Conservation (phyloP, 441 rosid species). For the Eutrema salsugineum region DNA sequence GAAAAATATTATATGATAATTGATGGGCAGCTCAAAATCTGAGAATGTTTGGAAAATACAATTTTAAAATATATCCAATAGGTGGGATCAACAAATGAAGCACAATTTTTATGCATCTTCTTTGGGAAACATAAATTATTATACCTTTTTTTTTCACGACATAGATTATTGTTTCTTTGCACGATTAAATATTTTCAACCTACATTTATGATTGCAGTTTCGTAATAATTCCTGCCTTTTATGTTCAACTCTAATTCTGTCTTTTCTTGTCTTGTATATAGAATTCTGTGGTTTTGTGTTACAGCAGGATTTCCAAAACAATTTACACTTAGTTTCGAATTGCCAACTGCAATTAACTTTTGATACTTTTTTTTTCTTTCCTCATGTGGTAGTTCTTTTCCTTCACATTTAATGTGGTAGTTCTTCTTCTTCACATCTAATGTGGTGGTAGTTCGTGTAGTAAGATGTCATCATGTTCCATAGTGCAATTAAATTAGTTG, state of each 20-base stretch:
- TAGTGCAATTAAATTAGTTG: neutral
- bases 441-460: conserved; percentile 9
- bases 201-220: conserved; percentile 9
- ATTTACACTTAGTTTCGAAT: neutral
- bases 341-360: no score
- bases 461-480: neutral
- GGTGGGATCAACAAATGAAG: neutral
- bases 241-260: neutral
- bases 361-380: neutral
- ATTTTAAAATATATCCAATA: neutral
- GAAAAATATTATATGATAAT: neutral
- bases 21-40: neutral
- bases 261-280: neutral
- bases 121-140: conserved; percentile 9
- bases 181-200: neutral
- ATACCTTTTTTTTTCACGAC: neutral
- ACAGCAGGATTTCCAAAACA: neutral
- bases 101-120: neutral
- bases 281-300: neutral
- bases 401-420: neutral
- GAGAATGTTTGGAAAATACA: neutral
- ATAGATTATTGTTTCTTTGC: conserved; percentile 8
- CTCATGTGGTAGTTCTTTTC: neutral
- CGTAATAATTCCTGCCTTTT: conserved; percentile 14
- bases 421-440: neutral